Conservation (phyloP, 306 rosid species). For the Echinosophora koreensis region DNA sequence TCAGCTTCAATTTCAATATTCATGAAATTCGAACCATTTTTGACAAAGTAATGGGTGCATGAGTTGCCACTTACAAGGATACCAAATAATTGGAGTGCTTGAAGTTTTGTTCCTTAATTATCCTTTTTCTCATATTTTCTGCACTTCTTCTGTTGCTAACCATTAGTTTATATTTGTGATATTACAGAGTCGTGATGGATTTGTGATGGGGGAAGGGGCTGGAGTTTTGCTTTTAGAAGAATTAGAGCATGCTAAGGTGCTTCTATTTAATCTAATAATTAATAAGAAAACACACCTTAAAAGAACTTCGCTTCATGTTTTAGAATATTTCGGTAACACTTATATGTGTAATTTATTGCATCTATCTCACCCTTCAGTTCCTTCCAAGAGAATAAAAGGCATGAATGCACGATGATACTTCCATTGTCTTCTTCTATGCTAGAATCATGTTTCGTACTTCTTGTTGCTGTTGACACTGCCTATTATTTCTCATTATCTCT, state of each 20-base stretch:
- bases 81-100: neutral
- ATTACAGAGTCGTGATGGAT: constrained; percentile 90
- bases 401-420: neutral
- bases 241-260: constrained; percentile 90
- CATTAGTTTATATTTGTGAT: constrained; percentile 43
- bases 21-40: constrained; percentile 17
- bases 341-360: neutral
- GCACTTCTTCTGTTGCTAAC: constrained; percentile 46
- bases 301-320: constrained; percentile 2
- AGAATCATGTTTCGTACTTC: constrained; percentile 19
- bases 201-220: constrained; percentile 96
- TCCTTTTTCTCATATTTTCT: constrained; percentile 25
- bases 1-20: neutral
- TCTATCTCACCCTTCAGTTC: constrained; percentile 20
- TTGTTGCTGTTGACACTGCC: neutral
- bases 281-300: neutral
- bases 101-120: neutral
- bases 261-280: constrained; percentile 20
- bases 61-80: constrained; percentile 17
- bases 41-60: constrained; percentile 9
- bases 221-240: constrained; percentile 91
- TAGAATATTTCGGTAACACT: constrained; percentile 28
- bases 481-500: constrained; percentile 8
- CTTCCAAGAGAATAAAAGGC: neutral
- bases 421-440: constrained; percentile 1